Base-by-base conservation (phyloP, 2,329 filamentous ascomycete species). In the Xylariaceae sp. region DNA sequence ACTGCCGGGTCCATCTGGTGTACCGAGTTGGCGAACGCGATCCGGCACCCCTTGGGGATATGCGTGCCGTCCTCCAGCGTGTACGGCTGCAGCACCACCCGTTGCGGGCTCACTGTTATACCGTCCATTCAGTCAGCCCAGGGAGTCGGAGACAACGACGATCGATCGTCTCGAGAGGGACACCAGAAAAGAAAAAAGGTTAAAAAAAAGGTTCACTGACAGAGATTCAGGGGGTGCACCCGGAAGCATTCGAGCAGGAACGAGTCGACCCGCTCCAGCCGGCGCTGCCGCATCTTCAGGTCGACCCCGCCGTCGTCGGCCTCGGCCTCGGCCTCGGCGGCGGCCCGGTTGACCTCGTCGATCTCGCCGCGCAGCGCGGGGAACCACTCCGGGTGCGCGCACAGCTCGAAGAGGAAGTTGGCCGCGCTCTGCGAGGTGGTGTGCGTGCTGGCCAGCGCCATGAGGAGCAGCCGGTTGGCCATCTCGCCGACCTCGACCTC, bases 241-340 rank as follows among this genome's bases (percentile, higher is more conserved):
- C 35, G 21, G 17, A 33, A 31, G 25, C 35, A 33, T 17, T 37
- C 35, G 10, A 29, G 26, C 15, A 37, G 29, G 25, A 37, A 37
- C 15, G 30, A 33, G 35, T 37, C 35, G 4, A 37, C 17, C 17
- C 24, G n/a, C 16, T 37, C 35, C 12, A 37, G 35, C 13, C 16
- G 19, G 6, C 14, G 31, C 14, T 26, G 19, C 31, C 31, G 27
- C 8, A 14, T 8, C 22, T 27, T 33, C 5, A 27, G 16, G 23
- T 28, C 14, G 21, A 12, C 16, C 16, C 16, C 13, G n/a, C n/a
- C n/a, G n/a, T n/a, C n/a, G n/a, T n/a, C n/a, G n/a, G n/a, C n/a
- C n/a, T n/a, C n/a, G n/a, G n/a, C n/a, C n/a, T n/a, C n/a, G n/a
- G n/a, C n/a, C n/a, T n/a, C n/a, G n/a, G n/a, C n/a, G n/a, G n/a